Percentiles rank a stretch among this genome's conserved stretches.
These are phyloP conservation scores for Plasmodium yoelii DNA, from an alignment of 169 alveolate species.

Conservation along the genomic window DNA sequence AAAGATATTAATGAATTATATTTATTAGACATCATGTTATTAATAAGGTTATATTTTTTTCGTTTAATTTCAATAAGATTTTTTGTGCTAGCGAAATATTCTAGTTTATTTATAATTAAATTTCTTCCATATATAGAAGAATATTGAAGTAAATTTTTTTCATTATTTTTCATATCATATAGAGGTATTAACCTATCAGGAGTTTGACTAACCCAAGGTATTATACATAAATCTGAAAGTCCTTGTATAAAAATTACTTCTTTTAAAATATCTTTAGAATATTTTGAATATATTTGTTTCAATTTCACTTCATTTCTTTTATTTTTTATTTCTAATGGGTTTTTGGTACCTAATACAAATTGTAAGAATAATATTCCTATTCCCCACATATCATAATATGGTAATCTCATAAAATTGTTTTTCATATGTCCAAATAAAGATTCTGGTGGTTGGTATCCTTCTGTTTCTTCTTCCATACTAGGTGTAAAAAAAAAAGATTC, in stretches of 20 bases:
- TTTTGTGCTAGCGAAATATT: not conserved
- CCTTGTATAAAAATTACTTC: conserved; percentile 70
- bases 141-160: not conserved
- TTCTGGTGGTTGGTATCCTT: conserved; percentile 76
- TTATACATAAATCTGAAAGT: conserved; percentile 51
- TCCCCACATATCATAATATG: conserved; percentile 75
- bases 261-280: conserved; percentile 46
- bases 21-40: conserved; percentile 7
- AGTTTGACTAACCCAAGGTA: conserved; percentile 21
- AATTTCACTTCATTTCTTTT: conserved; percentile 40
- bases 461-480: conserved; percentile 60
- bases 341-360: conserved; percentile 64
- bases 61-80: conserved; percentile 24
- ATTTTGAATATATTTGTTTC: conserved; percentile 36
- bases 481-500: conserved; percentile 28
- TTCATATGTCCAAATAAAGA: conserved; percentile 74
- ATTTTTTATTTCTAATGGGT: conserved; percentile 70
- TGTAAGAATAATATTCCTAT: conserved; percentile 65
- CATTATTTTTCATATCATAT: not conserved
- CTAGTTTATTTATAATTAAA: conserved; percentile 19
- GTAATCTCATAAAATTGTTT: conserved; percentile 52
- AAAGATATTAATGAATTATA: conserved; percentile 20
- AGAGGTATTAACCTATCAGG: conserved; percentile 5
- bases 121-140: conserved; percentile 33
- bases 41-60: not conserved